Base-by-base conservation (phyloP, 257 asterid species). In the Solanum ossicruentum region DNA sequence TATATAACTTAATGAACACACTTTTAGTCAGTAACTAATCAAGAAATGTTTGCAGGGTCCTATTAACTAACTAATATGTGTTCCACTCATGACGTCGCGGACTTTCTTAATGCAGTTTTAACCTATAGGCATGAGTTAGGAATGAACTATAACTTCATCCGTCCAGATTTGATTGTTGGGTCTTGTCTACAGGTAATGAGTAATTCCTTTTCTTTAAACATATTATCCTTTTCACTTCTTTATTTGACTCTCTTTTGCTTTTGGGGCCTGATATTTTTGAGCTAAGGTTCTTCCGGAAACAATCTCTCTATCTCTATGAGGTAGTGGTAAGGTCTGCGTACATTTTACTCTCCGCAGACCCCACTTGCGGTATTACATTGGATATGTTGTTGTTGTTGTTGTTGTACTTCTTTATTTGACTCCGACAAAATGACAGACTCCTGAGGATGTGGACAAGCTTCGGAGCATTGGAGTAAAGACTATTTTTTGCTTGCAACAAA, bases 361-460 rank as follows among this genome's bases (percentile, higher is more conserved):
- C 36, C 36, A 32, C 36, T 32, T 32, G 36, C 36, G 36, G 36
- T 3, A 32, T 32, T 32, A 3, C 36, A 32, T 32, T 32, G 36
- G 36, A 3, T 32, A 32, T 32, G 36, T 32, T 32, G 36, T 32
- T 32, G 36, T 32, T 32, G 32, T 32, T 32, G 36, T 32, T 32
- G 36, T 32, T 32, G 36, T 32, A 36, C 70, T 45, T 36, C n/a
- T 80, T 57, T 73, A 73, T 66, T 56, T 85, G 86, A 84, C 79
- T 61, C 70, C 54, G 71, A 63, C 75, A 26, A 71, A 89, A 65
- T 85, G 85, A 58, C 94, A 96, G 99, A 93, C 97, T 83, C 97
- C 98, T 5, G 92, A 88, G 57, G 99, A 96, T 85, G 99, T 96
- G 85, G 98, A 96, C 93, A 96, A 93, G 94, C 99, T 96, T 89